Percentiles rank a stretch among this genome's conserved stretches.
Evolutionary conservation across 1,284 basidiomycete species (phyloP).

Genomic region (Melampsora occidentalis): DNA sequence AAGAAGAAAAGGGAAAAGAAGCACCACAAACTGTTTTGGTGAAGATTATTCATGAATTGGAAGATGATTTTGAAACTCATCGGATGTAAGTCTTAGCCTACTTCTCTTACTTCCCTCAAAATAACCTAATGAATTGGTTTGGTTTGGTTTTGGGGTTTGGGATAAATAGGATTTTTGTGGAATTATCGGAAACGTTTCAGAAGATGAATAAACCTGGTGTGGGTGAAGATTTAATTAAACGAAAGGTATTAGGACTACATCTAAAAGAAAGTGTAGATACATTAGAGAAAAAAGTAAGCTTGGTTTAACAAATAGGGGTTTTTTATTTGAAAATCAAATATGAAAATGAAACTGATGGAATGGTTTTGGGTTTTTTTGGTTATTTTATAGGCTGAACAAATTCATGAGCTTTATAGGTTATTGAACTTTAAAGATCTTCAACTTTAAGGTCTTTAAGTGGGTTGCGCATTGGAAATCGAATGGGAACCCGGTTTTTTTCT

Average conservation of each 20-base stretch:
- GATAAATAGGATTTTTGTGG: constrained; percentile 39
- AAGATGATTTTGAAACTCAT: constrained; percentile 40
- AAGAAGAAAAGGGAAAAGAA: not conserved
- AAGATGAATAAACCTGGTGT: constrained; percentile 26
- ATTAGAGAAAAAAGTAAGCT: constrained; percentile 36
- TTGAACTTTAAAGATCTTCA: not conserved
- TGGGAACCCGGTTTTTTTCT: no score
- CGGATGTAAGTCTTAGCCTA: constrained; percentile 27
- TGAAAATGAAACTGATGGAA: not conserved
- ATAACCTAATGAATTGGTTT: not conserved
- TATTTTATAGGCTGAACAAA: not conserved
- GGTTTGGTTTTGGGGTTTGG: not conserved
- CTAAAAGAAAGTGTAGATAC: constrained; percentile 41
- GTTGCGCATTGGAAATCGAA: no score
- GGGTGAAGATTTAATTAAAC: constrained; percentile 10
- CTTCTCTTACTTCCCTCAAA: not conserved
- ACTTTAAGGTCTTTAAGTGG: not conserved
- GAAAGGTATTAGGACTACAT: constrained; percentile 37
- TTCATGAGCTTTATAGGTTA: constrained; percentile 12
- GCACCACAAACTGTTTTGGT: constrained; percentile 29
- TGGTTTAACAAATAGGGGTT: not conserved
- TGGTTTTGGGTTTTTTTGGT: no score
- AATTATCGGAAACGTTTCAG: constrained; percentile 34
- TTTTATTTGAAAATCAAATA: no score
- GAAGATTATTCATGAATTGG: constrained; percentile 27